phyloP scores from a whole-genome alignment of 2,329 filamentous ascomycete species.

The Fusarium brachygibbosum region DNA sequence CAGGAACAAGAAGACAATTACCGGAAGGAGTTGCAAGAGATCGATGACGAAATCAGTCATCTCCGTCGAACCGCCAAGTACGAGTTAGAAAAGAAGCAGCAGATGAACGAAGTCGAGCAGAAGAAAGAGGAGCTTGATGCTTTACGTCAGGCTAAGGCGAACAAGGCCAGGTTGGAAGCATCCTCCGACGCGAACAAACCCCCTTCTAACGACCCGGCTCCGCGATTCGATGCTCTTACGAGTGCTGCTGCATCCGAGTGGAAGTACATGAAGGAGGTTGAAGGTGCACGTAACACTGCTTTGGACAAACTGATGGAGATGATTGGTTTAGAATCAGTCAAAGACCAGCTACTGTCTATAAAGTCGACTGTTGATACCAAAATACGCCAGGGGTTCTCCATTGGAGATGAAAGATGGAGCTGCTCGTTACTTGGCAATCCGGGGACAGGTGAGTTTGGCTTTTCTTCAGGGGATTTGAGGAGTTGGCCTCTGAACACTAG shows the following conservation, averaged over 20 bases:
- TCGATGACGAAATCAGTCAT: conserved; percentile 68
- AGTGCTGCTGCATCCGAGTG: conserved; percentile 64
- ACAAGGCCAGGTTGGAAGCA: conserved; percentile 30
- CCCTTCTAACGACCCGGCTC: not conserved
- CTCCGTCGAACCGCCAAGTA: conserved; percentile 60
- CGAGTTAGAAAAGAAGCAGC: conserved; percentile 59
- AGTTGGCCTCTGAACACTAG: no score
- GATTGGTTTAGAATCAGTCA: conserved; percentile 79
- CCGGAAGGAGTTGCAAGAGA: conserved; percentile 57
- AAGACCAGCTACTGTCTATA: conserved; percentile 71
- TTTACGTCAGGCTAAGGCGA: conserved; percentile 53
- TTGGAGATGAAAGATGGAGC: conserved; percentile 72
- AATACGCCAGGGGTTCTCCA: conserved; percentile 67
- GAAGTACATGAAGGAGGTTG: conserved; percentile 69
- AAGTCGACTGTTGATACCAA: conserved; percentile 73
- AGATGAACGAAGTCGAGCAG: conserved; percentile 60
- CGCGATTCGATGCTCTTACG: not conserved
- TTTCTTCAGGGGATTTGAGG: no score
- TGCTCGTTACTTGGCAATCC: conserved; percentile 78
- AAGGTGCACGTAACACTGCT: conserved; percentile 64
- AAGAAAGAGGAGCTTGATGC: conserved; percentile 61
- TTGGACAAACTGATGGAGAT: conserved; percentile 77
- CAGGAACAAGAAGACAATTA: conserved; percentile 61
- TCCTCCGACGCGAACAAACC: not conserved
- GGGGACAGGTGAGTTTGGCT: conserved; percentile 76